Base-by-base conservation (phyloP, 176 grass and related monocot species). In the bread wheat (Triticum aestivum) region DNA sequence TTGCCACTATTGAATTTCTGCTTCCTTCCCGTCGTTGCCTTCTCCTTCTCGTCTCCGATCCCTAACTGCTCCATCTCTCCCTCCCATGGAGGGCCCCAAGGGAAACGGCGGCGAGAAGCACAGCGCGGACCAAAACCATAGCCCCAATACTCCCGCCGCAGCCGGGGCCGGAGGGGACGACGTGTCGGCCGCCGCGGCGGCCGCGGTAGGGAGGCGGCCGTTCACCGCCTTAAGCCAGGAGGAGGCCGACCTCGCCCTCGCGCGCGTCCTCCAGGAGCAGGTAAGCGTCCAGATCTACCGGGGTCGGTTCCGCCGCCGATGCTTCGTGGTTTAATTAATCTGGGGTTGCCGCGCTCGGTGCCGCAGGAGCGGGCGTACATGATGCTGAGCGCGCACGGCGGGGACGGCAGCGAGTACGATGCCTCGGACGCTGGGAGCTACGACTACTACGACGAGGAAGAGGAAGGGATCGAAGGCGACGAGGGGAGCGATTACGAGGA, bases 141-240 rank as follows among this genome's bases (percentile, higher is more conserved):
- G 69, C 61, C 70, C 90, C 61, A 79, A 77, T 29, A 61, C 83
- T 3, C 73, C 49, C 6, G 14, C 73, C 8, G 71, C 39, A 7
- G 17, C 80, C 27, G 56, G 18, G 8, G 29, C 73, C 15, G 85
- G 77, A 18, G 75, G 27, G 21, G 21, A 44, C 75, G 65, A 18
- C 58, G 41, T 89, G 13, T 41, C 78, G 0, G 59, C 69, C 3
- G 74, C 42, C 13, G 64, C 78, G 0, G 59, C 69, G 2, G 74
- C 42, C 13, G 64, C 37, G 45, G 66, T 7, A 0, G 35, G 83
- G 79, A 88, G 94, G 61, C 86, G 87, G 69, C 97, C 97, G 65
- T 98, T 98, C 79, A 96, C 97, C 59, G 90, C 92, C 90, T 90
- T 98, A n/a, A 92, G 87, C 87, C 94, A 96, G 92, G 92, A 96